Evolutionary conservation across 73 alveolate genomes (phyloP), one percentile per base, ranked within the genome.

Genomic region (Uronychia binucleata): DNA sequence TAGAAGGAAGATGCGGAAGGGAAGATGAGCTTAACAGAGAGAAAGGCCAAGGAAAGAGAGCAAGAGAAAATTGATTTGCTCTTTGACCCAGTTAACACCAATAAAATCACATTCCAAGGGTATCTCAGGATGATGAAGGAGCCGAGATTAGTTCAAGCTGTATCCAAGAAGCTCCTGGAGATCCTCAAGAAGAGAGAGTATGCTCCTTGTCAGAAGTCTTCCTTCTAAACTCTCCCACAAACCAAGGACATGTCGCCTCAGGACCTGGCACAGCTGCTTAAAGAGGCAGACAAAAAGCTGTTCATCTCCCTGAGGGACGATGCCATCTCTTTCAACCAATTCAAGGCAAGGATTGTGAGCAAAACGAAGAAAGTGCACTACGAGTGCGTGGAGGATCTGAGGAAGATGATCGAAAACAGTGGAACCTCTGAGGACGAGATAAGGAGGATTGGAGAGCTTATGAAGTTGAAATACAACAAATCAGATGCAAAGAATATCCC

Each of bases 371-470:
- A 86, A 80, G 89, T 81, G 19, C 33, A 77, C 14, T 87, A 87
- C 57, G 58, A 87, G 28, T 80, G 89, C 79, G 30, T 87, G 80
- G 93, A 87, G 77, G 93, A 87, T 77, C 34, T 87, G 60, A 11
- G 67, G 19, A 46, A 46, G 67, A 5, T 46, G 5, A 46, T 80
- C 80, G 58, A 79, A 74, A 89, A 80, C 1, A 80, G 81, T 11
- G 80, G 83, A n/a, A 77, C 30, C 28, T 76, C 77, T 19, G 29
- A 59, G 31, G 80, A 57, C 0, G 27, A 78, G 1, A 28, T 34
- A 28, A 57, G 79, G 31, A n/a, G 80, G 80, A 79, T 81, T 11
- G 87, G 58, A 34, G 34, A 80, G 57, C 26, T 80, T 28, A 79
- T 81, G 57, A 46, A 74, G 58, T n/a, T 81, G 86, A 34, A 80